Evolutionary conservation across 75 land plant genomes (phyloP).

Genomic region (Sequoia sempervirens): DNA sequence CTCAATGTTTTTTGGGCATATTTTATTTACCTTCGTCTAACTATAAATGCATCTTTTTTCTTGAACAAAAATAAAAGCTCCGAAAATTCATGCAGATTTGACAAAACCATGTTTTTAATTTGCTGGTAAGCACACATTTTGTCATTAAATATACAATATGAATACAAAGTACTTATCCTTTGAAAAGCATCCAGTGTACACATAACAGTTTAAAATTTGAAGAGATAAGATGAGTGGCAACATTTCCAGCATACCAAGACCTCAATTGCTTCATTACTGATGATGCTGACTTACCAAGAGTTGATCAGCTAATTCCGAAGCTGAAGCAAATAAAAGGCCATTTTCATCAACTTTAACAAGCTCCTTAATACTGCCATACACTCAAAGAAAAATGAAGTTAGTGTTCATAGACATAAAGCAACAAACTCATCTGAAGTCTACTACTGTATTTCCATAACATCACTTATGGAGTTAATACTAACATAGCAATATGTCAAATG

Average conservation of each 20-base stretch:
- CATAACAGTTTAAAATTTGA: not conserved
- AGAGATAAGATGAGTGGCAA: not conserved
- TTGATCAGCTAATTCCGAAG: constrained; percentile 91
- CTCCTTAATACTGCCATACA: constrained; percentile 65
- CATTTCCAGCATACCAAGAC: not conserved
- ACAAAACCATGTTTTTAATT: not conserved
- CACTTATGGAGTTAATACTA: not conserved
- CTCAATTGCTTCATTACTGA: not conserved
- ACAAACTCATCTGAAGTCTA: constrained; percentile 3
- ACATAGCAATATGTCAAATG: constrained; percentile 2
- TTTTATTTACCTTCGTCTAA: not conserved
- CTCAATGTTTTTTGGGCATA: not conserved
- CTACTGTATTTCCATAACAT: not conserved
- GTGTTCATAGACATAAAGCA: not conserved
- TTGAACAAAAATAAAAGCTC: not conserved
- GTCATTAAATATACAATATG: not conserved
- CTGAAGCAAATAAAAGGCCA: constrained; percentile 91
- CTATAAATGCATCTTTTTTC: not conserved
- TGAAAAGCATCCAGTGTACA: not conserved
- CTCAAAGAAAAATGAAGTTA: constrained; percentile 1
- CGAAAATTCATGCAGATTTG: not conserved
- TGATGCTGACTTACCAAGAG: constrained; percentile 51
- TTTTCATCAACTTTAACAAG: constrained; percentile 83
- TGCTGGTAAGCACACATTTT: not conserved
- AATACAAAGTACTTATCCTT: not conserved